Conservation (phyloP, 169 alveolate genomes). For the Plasmodium adleri region DNA sequence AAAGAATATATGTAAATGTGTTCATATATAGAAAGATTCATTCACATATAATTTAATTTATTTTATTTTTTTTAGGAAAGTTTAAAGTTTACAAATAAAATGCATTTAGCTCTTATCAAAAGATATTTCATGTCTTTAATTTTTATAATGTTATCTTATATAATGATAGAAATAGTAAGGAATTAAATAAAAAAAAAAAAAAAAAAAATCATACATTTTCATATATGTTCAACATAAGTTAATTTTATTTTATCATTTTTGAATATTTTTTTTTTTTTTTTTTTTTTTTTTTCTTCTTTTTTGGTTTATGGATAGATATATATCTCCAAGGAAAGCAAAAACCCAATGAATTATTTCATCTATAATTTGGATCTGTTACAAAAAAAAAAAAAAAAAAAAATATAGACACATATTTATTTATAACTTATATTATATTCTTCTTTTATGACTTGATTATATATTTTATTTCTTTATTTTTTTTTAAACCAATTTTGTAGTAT, state of each 20-base stretch:
- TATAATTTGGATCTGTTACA: slow-evolving; percentile 54
- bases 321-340: slow-evolving; percentile 19
- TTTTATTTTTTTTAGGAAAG: slow-evolving; percentile 30
- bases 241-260: not conserved
- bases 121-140: slow-evolving; percentile 65
- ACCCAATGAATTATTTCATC: slow-evolving; percentile 54
- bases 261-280: not conserved
- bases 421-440: not conserved
- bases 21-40: not conserved
- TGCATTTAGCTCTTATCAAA: slow-evolving; percentile 69
- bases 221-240: not conserved
- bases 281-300: not conserved
- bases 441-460: not conserved
- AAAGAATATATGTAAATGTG: not conserved
- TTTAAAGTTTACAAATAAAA: slow-evolving; percentile 62
- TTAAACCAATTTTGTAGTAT: slow-evolving; percentile 7
- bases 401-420: not conserved
- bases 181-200: not conserved
- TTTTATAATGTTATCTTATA: slow-evolving; percentile 50
- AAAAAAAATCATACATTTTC: not conserved
- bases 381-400: slow-evolving; percentile 10
- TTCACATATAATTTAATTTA: not conserved
- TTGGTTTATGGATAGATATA: slow-evolving; percentile 8
- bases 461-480: not conserved
- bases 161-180: slow-evolving; percentile 57